phyloP scores from a whole-genome alignment of 176 grass and related monocot genomes.

The Raddia distichophylla region DNA sequence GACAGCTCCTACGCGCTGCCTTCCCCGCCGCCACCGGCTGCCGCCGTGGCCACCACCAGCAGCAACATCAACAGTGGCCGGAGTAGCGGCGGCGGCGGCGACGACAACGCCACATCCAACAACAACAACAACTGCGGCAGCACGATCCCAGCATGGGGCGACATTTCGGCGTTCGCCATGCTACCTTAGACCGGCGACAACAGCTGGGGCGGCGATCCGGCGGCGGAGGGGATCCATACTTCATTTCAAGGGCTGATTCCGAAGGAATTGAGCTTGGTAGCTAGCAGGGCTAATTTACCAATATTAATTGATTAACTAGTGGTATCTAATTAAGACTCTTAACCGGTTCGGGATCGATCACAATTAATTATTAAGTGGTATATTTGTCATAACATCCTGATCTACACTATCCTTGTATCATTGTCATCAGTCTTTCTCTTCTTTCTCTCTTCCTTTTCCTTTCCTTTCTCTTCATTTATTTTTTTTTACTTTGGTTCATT shows the following conservation, averaged over 20 bases:
- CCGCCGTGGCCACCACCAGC: not conserved
- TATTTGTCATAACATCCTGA: constrained; percentile 39
- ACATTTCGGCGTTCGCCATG: constrained; percentile 58
- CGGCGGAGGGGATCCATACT: constrained; percentile 1
- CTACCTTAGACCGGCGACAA: constrained; percentile 27
- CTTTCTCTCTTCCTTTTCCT: constrained; percentile 2
- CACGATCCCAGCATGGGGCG: constrained; percentile 44
- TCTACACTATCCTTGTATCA: constrained; percentile 22
- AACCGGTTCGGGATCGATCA: constrained; percentile 27
- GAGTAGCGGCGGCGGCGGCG: constrained; percentile 29
- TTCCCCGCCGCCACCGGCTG: constrained; percentile 14
- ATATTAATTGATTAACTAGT: constrained; percentile 27
- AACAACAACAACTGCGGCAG: constrained; percentile 49
- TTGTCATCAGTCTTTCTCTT: constrained; percentile 29
- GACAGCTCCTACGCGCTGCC: constrained; percentile 40
- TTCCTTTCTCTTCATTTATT: not conserved
- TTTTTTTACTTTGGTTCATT: constrained; percentile 4
- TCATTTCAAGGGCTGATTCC: constrained; percentile 42
- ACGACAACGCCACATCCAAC: constrained; percentile 17
- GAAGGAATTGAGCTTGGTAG: constrained; percentile 54
- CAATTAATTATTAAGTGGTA: constrained; percentile 20
- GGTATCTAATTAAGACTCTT: constrained; percentile 16
- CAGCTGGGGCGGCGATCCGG: not conserved
- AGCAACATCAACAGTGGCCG: constrained; percentile 39
- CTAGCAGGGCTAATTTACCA: constrained; percentile 10